These are phyloP conservation scores for Stygiomarasmius scandens DNA, from an alignment of 1,284 basidiomycete species.

Conservation along the genomic window DNA sequence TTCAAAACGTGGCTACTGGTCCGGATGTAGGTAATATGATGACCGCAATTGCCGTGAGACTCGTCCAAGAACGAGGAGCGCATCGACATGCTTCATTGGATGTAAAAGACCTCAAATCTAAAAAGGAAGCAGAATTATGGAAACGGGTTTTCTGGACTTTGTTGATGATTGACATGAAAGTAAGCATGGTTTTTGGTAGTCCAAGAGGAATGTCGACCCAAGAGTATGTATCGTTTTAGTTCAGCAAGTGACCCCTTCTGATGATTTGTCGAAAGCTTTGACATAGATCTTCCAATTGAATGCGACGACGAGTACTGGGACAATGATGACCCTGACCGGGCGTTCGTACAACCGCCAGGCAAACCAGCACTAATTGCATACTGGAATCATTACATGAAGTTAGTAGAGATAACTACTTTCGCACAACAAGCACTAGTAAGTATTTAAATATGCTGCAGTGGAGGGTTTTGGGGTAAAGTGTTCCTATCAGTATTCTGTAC, in stretches of 20 bases:
- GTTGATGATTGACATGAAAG: neutral
- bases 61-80: conserved; percentile 69
- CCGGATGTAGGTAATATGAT: conserved; percentile 65
- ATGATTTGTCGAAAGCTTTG: conserved; percentile 8
- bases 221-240: conserved; percentile 47
- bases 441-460: neutral
- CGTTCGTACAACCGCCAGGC: conserved; percentile 16
- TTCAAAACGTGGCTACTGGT: conserved; percentile 32
- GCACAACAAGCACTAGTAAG: conserved; percentile 57
- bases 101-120: conserved; percentile 29
- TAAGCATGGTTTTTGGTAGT: neutral
- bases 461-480: neutral
- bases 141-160: conserved; percentile 4
- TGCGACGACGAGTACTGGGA: conserved; percentile 21
- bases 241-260: neutral
- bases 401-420: conserved; percentile 58
- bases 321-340: neutral
- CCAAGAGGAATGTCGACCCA: conserved; percentile 68
- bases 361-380: conserved; percentile 16
- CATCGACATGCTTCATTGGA: conserved; percentile 42
- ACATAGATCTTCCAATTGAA: conserved; percentile 15
- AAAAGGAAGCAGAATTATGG: conserved; percentile 8
- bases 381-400: conserved; percentile 40
- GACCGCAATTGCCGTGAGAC: conserved; percentile 63
- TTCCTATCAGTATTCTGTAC: neutral